Evolutionary conservation across 192 early-diverging fungal species (phyloP), one percentile per base, ranked within the genome.

Genomic region (Physocladia obscura): DNA sequence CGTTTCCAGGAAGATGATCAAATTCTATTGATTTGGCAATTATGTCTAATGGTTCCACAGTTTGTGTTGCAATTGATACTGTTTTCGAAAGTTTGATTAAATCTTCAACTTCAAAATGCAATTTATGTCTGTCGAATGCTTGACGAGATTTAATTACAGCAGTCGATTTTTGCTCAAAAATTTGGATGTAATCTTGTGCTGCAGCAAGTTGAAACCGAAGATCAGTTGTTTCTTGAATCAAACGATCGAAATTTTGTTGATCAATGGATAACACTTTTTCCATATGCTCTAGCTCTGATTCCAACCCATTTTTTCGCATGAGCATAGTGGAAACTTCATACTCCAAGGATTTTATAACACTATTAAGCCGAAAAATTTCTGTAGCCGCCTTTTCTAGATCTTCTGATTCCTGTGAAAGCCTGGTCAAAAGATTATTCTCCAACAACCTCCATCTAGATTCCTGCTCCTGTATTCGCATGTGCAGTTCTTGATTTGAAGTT

Each of bases 131-230:
- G n/a, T n/a, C n/a, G n/a, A n/a, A n/a, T n/a, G n/a, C n/a, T n/a
- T n/a, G n/a, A n/a, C n/a, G n/a, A n/a, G n/a, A n/a, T n/a, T n/a
- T n/a, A n/a, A n/a, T n/a, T n/a, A 61, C 15, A 35, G 32, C 24
- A 3, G 36, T 3, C n/a, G 59, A 4, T 11, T 13, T 19, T 19
- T 40, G 59, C 24, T 61, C 59, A 3, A 61, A 26, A 21, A 40
- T 22, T 35, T 61, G 4, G 37, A 61, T 61, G 39, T 61, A 44
- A 13, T 36, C 37, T 22, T 61, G 34, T 24, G 35, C 4, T 19
- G 59, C 32, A 13, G 59, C 38, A 22, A 61, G 59, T 61, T 44
- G 35, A 29, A 24, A 37, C 37, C 59, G 59, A 15, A 61, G 39
- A 26, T 61, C 59, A n/a, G 17, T 19, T n/a, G 38, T 61, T 44